These are phyloP conservation scores for Globisporangium parvum DNA, from an alignment of 352 stramenopile genomes.

Conservation along the genomic window DNA sequence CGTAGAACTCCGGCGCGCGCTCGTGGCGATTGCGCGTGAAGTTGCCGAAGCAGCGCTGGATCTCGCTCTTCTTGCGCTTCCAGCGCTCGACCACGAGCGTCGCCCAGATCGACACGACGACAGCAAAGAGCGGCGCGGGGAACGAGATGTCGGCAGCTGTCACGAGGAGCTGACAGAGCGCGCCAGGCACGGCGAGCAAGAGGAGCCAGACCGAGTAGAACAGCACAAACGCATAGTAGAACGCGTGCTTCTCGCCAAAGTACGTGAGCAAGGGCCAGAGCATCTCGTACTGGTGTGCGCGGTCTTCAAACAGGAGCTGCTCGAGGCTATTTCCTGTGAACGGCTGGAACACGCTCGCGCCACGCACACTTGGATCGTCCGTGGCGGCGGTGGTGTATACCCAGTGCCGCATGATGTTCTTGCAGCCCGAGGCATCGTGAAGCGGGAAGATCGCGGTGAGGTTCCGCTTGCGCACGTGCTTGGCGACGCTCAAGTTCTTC, in stretches of 20 bases:
- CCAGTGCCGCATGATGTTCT: conserved; percentile 64
- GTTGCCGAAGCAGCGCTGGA: conserved; percentile 76
- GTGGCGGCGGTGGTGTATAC: conserved; percentile 23
- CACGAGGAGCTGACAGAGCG: conserved; percentile 44
- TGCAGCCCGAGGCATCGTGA: conserved; percentile 51
- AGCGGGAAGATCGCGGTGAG: conserved; percentile 60
- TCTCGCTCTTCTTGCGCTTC: conserved; percentile 85
- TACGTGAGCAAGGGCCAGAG: conserved; percentile 76
- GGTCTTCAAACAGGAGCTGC: conserved; percentile 61
- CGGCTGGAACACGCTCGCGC: conserved; percentile 40
- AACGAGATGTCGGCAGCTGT: conserved; percentile 23
- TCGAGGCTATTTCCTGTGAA: conserved; percentile 35
- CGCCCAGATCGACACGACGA: conserved; percentile 83
- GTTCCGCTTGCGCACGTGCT: conserved; percentile 46
- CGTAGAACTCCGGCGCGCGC: conserved; percentile 47
- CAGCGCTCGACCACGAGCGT: conserved; percentile 85
- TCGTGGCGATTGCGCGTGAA: conserved; percentile 56
- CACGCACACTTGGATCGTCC: not conserved
- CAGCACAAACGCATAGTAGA: conserved; percentile 70
- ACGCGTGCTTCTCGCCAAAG: conserved; percentile 77
- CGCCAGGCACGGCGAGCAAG: conserved; percentile 41
- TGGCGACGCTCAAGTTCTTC: conserved; percentile 61
- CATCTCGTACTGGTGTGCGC: conserved; percentile 69
- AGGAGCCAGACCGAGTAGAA: conserved; percentile 77
- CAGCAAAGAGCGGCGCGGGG: conserved; percentile 42